These are phyloP conservation scores for Ogataea kodamae DNA, from an alignment of 805 yeast species.

Conservation along the genomic window DNA sequence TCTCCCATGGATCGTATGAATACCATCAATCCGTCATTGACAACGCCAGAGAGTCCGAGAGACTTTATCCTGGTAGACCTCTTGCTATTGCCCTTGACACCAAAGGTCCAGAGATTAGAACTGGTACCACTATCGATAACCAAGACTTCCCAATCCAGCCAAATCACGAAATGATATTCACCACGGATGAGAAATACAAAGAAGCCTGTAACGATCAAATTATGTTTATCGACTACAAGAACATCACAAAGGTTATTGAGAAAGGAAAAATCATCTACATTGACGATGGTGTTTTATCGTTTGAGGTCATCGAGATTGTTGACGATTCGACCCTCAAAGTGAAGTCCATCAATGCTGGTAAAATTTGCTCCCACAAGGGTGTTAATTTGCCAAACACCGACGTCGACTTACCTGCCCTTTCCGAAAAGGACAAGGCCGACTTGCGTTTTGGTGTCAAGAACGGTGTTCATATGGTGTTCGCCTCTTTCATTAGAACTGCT, in stretches of 20 bases:
- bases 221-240: slow-evolving; percentile 92
- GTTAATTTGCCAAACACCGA: slow-evolving; percentile 98
- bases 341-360: slow-evolving; percentile 89
- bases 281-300: slow-evolving; percentile 97
- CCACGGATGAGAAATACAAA: slow-evolving; percentile 83
- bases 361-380: slow-evolving; percentile 96
- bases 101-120: slow-evolving; percentile 99
- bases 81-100: slow-evolving; percentile 98
- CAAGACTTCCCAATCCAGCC: slow-evolving; percentile 79
- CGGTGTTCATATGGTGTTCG: slow-evolving; percentile 97
- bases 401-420: slow-evolving; percentile 96
- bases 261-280: slow-evolving; percentile 88
- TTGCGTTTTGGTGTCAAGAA: slow-evolving; percentile 94
- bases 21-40: slow-evolving; percentile 97
- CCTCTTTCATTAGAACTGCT: slow-evolving; percentile 96
- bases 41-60: slow-evolving; percentile 93
- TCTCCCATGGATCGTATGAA: slow-evolving; percentile 96
- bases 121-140: slow-evolving; percentile 85
- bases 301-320: slow-evolving; percentile 81
- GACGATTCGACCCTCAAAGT: slow-evolving; percentile 83
- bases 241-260: slow-evolving; percentile 91
- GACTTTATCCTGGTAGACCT: slow-evolving; percentile 90
- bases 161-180: slow-evolving; percentile 86
- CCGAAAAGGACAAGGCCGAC: slow-evolving; percentile 94
- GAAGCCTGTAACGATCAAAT: slow-evolving; percentile 68